Evolutionary conservation across 2,329 filamentous ascomycete species (phyloP), one percentile per base, ranked within the genome.

Genomic region (Daldinia sp.): DNA sequence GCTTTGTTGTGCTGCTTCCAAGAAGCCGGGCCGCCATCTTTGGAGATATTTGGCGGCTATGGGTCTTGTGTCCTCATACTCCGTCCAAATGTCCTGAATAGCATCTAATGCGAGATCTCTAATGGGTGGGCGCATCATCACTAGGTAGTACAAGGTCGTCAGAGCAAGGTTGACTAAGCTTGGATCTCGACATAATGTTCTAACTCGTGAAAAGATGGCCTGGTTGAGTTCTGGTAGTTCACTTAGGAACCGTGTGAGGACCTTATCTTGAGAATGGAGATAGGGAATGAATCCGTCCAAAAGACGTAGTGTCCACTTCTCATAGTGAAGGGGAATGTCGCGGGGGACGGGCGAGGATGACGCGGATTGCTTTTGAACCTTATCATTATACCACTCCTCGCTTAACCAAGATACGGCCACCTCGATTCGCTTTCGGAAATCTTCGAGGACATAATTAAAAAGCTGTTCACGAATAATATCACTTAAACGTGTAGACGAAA

Each of bases 341-440:
- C 75, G 48, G 74, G 77, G 30, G 76, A 77, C n/a, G 74, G 73
- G 55, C 76, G 81, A 59, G 66, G 75, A 48, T 73, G 79, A 63
- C 75, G 79, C 67, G 80, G 78, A 76, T 77, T 63, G 70, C 45
- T 71, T 65, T 58, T 83, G 79, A 29, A 93, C 77, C 41, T 83
- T 88, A 75, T 98, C 94, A 71, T 94, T 96, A 77, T 97, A 98
- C 94, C 95, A 99, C 78, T 99, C 95, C 76, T 99, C 95, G 71
- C 90, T 96, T 13, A 99, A 83, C 95, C 95, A 99, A 6, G 90
- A 89, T 52, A 98, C 93, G 1, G 93, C 94, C 19, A 95, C 86
- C 69, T 96, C 94, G 66, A 98, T 94, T 41, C 95, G 89, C 65
- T 86, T 89, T 56, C 94, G 88, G 79, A 97, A 99, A 74, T 98